These are phyloP conservation scores for Fusarium tjaetaba DNA, from an alignment of 2,329 filamentous ascomycete species.

Conservation along the genomic window DNA sequence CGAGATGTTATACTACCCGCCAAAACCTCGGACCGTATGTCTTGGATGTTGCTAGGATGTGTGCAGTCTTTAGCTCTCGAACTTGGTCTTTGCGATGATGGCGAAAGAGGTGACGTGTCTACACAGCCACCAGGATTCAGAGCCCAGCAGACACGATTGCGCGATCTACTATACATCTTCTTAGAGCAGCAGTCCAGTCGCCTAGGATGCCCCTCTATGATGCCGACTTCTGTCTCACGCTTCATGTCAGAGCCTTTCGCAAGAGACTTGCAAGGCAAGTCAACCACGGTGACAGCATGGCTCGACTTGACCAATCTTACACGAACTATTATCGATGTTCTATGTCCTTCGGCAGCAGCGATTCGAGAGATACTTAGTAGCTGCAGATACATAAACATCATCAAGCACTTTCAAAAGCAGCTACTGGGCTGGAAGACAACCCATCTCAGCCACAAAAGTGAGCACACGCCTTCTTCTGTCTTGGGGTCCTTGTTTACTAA, in stretches of 20 bases:
- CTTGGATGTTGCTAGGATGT: conserved; percentile 65
- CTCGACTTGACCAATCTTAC: conserved; percentile 18
- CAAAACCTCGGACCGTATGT: conserved; percentile 63
- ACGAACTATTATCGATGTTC: conserved; percentile 19
- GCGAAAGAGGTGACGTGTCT: not conserved
- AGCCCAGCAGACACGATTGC: not conserved
- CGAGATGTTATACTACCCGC: conserved; percentile 65
- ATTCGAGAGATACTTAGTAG: conserved; percentile 5
- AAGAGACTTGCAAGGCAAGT: not conserved
- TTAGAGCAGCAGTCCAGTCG: conserved; percentile 27
- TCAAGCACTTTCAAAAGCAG: conserved; percentile 30
- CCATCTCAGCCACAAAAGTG: conserved; percentile 4
- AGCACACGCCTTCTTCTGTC: not conserved
- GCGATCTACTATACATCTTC: conserved; percentile 19
- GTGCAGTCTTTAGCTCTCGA: conserved; percentile 28
- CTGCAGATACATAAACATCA: conserved; percentile 16
- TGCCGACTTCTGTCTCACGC: not conserved
- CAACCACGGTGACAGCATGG: conserved; percentile 1
- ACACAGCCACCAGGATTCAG: not conserved
- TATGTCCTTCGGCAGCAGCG: conserved; percentile 56
- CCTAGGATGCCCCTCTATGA: conserved; percentile 22
- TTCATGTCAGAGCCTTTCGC: not conserved
- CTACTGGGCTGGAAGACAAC: conserved; percentile 6
- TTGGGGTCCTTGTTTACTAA: no score
- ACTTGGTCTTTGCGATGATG: conserved; percentile 17